These are phyloP conservation scores for Laguncularia racemosa DNA, from an alignment of 345 rosid species.

Conservation along the genomic window DNA sequence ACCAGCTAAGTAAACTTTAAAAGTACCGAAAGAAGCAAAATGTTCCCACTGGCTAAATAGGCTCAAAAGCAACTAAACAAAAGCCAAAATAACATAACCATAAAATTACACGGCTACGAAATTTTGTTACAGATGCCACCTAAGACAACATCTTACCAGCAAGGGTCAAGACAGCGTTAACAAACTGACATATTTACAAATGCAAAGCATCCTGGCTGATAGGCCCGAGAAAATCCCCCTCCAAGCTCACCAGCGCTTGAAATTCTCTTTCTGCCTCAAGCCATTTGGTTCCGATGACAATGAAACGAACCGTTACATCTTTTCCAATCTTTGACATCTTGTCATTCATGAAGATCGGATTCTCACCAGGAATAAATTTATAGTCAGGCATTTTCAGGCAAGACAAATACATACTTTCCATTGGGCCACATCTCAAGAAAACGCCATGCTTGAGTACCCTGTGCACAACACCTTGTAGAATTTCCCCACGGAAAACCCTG, in stretches of 20 bases:
- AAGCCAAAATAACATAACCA: no score
- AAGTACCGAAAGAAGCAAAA: no score
- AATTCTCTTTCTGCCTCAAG: constrained; percentile 68
- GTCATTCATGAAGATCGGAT: constrained; percentile 55
- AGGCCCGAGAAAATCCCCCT: constrained; percentile 70
- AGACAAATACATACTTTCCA: constrained; percentile 50
- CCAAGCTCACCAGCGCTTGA: constrained; percentile 73
- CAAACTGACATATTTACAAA: no score
- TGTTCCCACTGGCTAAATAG: no score
- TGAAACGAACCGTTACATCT: constrained; percentile 37
- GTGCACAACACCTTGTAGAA: constrained; percentile 58
- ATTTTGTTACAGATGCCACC: no score
- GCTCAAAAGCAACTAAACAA: no score
- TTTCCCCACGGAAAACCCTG: constrained; percentile 73
- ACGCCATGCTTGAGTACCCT: constrained; percentile 72
- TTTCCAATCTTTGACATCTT: constrained; percentile 50
- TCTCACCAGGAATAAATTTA: constrained; percentile 52
- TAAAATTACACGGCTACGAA: no score
- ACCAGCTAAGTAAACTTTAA: no score
- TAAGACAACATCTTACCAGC: no score
- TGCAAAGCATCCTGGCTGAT: constrained; percentile 2
- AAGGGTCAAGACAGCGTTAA: no score
- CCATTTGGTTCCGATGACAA: constrained; percentile 70
- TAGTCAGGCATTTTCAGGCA: constrained; percentile 52
- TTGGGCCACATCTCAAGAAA: constrained; percentile 66